Percentiles rank a stretch among this genome's conserved stretches.
Conservation (phyloP, 73 alveolate genomes). For the Tetrahymena thermophila region DNA sequence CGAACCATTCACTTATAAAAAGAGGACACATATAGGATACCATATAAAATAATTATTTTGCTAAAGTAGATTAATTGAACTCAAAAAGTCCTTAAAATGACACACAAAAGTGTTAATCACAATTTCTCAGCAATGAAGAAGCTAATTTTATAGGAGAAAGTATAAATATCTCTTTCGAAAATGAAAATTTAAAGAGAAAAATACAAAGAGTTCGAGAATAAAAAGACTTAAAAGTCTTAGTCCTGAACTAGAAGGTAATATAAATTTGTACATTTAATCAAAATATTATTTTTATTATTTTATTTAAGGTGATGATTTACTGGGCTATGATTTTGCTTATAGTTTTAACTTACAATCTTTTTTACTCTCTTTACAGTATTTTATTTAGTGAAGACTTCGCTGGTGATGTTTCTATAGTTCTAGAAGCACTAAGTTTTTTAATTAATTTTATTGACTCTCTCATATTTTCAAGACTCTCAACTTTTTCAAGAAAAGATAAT, state of each 20-base stretch:
- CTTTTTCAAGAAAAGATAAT: background rate
- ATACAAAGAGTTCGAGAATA: background rate
- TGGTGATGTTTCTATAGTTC: background rate
- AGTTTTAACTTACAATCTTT: background rate
- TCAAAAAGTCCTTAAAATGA: background rate
- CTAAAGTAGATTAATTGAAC: background rate
- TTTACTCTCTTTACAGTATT: background rate
- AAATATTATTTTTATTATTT: background rate
- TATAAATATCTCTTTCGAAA: background rate
- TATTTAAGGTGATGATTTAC: background rate
- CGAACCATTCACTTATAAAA: no score
- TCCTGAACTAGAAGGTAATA: slow-evolving; percentile 10
- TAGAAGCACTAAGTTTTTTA: background rate
- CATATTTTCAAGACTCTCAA: background rate
- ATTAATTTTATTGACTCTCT: background rate
- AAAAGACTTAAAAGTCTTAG: background rate
- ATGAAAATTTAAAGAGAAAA: background rate
- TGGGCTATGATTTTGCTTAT: background rate
- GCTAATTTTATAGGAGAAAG: background rate
- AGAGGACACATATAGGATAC: no score
- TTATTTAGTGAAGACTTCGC: background rate
- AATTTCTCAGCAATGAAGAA: background rate
- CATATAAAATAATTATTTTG: no score
- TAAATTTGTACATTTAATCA: background rate
- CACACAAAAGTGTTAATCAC: background rate